Percentiles rank a stretch among this genome's conserved stretches.
phyloP scores from a whole-genome alignment of 768 basidiomycete genomes.

The Lentinula boryana region DNA sequence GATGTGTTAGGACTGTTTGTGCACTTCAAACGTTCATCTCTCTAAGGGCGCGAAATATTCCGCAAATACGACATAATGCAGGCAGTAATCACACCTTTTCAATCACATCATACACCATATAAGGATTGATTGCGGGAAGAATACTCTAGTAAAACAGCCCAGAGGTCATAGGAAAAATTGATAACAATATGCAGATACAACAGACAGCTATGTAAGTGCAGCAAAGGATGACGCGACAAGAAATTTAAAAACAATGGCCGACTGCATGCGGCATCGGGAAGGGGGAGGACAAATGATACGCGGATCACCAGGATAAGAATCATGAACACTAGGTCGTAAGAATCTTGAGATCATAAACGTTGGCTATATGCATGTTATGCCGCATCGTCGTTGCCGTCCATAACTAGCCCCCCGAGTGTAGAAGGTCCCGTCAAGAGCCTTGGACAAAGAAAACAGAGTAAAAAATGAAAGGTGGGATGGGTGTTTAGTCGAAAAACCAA shows the following conservation, averaged over 20 bases:
- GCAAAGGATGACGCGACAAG: background rate
- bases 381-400: background rate
- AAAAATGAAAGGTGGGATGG: background rate
- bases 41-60: too few relatives aligned
- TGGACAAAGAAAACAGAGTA: background rate
- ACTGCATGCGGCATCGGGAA: background rate
- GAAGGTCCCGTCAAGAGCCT: constrained; percentile 6
- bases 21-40: too few relatives aligned
- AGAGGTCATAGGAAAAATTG: background rate
- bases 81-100: background rate
- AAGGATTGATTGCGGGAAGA: background rate
- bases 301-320: constrained; percentile 1
- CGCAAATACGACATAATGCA: too few relatives aligned
- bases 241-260: background rate
- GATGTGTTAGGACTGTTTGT: too few relatives aligned
- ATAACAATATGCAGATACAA: constrained; percentile 1
- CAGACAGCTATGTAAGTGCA: background rate
- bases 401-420: constrained; percentile 1
- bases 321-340: constrained; percentile 1
- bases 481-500: background rate
- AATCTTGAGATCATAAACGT: constrained; percentile 2
- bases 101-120: background rate
- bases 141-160: too few relatives aligned
- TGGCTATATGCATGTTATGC: constrained; percentile 3
- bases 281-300: background rate